Conservation (phyloP, 345 rosid species). For the Eucalyptus tenuipes region DNA sequence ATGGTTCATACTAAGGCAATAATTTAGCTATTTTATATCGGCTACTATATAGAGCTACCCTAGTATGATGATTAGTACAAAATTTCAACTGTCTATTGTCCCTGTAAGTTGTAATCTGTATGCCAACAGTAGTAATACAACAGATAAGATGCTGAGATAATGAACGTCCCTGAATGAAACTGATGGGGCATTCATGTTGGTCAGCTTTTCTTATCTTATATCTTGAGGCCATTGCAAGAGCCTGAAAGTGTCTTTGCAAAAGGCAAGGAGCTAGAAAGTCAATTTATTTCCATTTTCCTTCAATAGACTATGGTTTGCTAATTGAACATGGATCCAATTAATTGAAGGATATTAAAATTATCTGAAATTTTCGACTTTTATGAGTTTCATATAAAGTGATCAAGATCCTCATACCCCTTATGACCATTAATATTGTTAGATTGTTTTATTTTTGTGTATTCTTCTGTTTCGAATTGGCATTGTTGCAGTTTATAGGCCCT, state of each 20-base stretch:
- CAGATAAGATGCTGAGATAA: neutral
- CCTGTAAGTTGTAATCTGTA: neutral
- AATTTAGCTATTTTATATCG: neutral
- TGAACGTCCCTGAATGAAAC: neutral
- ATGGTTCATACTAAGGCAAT: neutral
- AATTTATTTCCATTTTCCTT: neutral
- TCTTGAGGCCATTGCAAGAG: neutral
- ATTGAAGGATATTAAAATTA: neutral
- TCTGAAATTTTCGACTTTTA: neutral
- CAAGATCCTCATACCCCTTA: neutral
- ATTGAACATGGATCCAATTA: neutral
- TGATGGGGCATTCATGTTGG: neutral
- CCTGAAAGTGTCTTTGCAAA: neutral
- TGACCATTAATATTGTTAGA: neutral
- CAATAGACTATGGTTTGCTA: neutral
- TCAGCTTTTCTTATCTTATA: neutral
- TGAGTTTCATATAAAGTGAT: neutral
- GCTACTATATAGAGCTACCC: neutral
- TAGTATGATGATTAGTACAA: neutral
- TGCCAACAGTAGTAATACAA: neutral
- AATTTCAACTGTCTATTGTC: neutral
- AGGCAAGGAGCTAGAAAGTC: neutral
- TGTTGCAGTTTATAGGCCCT: neutral
- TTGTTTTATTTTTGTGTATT: neutral
- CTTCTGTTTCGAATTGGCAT: neutral